Conservation (phyloP, 2,329 filamentous ascomycete species). For the Phoma sp. region DNA sequence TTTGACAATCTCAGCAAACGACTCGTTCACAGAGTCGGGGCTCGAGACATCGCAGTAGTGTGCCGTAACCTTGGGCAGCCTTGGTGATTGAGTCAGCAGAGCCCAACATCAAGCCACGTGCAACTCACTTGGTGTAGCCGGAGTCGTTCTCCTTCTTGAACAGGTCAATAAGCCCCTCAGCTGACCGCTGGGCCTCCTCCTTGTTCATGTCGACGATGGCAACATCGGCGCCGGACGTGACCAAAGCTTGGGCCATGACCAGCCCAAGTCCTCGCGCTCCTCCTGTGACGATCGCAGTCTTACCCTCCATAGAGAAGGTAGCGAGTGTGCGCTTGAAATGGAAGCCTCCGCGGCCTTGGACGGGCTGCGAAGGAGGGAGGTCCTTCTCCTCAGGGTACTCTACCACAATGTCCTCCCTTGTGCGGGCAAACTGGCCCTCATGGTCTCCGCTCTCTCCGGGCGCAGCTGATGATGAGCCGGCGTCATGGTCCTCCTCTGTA, state of each 20-base stretch:
- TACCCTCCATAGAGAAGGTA: slow-evolving; percentile 84
- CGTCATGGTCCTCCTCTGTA: slow-evolving; percentile 36
- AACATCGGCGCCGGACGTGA: slow-evolving; percentile 85
- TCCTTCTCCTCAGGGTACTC: slow-evolving; percentile 78
- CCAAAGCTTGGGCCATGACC: slow-evolving; percentile 91
- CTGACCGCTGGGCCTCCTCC: slow-evolving; percentile 82
- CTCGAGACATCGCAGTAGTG: slow-evolving; percentile 89
- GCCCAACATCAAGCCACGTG: no score
- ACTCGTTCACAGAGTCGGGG: slow-evolving; percentile 76
- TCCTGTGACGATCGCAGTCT: slow-evolving; percentile 85
- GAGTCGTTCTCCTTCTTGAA: slow-evolving; percentile 79
- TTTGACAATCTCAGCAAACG: slow-evolving; percentile 72
- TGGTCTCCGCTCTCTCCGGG: slow-evolving; percentile 54
- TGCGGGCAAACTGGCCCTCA: slow-evolving; percentile 77
- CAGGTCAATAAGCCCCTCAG: slow-evolving; percentile 72
- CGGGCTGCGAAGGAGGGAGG: slow-evolving; percentile 72
- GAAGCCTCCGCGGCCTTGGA: slow-evolving; percentile 77
- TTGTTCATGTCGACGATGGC: slow-evolving; percentile 95
- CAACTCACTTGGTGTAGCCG: slow-evolving; percentile 54
- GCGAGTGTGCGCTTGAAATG: slow-evolving; percentile 86
- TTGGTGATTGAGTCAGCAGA: slow-evolving; percentile 37
- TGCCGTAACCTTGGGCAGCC: slow-evolving; percentile 81
- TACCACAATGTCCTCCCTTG: slow-evolving; percentile 77
- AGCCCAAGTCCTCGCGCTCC: slow-evolving; percentile 88
- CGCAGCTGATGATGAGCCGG: slow-evolving; percentile 45